These are phyloP conservation scores for Claviceps cyperi DNA, from an alignment of 2,329 filamentous ascomycete genomes.

Conservation along the genomic window DNA sequence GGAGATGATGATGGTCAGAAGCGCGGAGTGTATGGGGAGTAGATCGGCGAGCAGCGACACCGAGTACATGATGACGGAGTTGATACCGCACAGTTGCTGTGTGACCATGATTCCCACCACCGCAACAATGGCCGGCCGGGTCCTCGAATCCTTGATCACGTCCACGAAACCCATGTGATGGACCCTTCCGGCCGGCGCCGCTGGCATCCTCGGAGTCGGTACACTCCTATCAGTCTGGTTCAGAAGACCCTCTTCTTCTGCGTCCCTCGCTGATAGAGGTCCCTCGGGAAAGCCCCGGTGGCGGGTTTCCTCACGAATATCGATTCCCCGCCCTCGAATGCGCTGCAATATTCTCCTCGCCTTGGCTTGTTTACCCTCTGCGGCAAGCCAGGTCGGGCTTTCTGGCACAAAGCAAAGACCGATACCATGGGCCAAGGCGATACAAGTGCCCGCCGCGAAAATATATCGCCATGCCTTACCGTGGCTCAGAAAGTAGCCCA, in stretches of 20 bases:
- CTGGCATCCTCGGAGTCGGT: slow-evolving; percentile 1
- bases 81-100: slow-evolving; percentile 88
- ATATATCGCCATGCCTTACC: slow-evolving; percentile 73
- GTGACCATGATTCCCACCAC: slow-evolving; percentile 84
- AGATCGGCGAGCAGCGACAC: slow-evolving; percentile 75
- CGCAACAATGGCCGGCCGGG: slow-evolving; percentile 62
- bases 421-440: slow-evolving; percentile 52
- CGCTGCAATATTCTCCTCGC: slow-evolving; percentile 58
- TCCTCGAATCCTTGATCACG: slow-evolving; percentile 52
- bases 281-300: slow-evolving; percentile 33
- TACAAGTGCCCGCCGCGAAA: slow-evolving; percentile 53
- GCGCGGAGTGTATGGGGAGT: slow-evolving; percentile 64
- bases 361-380: slow-evolving; percentile 40
- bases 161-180: slow-evolving; percentile 44
- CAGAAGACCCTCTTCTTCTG: slow-evolving; percentile 61
- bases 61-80: slow-evolving; percentile 97
- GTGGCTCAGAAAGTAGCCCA: slow-evolving; percentile 79
- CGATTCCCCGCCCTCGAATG: slow-evolving; percentile 54
- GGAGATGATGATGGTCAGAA: slow-evolving; percentile 80
- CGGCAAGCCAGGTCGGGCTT: slow-evolving; percentile 77
- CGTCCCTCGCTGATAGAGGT: slow-evolving; percentile 17
- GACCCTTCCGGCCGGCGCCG: neutral
- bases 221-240: slow-evolving; percentile 15
- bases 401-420: slow-evolving; percentile 70
- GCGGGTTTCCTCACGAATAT: slow-evolving; percentile 61